A percentile compares a stretch with the other conserved stretches of the same genome.
Evolutionary conservation across 805 yeast genomes (phyloP).

Genomic region (Yamadazyma laniorum): DNA sequence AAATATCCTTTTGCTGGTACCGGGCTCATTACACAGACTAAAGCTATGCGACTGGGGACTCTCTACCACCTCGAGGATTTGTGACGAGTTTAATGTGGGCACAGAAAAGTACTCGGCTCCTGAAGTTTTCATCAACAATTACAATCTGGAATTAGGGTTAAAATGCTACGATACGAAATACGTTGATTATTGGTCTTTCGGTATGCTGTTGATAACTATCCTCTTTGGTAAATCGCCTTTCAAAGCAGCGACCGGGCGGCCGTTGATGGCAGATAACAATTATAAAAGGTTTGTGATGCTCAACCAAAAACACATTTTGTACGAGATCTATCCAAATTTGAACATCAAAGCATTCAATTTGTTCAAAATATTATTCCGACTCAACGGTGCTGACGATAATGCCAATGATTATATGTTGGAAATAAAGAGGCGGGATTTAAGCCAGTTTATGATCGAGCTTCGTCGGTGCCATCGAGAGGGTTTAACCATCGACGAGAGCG

Average conservation of each 20-base stretch:
- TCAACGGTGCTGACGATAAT: conserved; percentile 37
- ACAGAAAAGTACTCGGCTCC: conserved; percentile 64
- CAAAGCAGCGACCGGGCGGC: conserved; percentile 27
- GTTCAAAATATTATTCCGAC: conserved; percentile 39
- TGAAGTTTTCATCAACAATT: conserved; percentile 34
- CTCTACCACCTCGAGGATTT: conserved; percentile 40
- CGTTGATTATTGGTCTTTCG: conserved; percentile 58
- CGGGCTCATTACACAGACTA: conserved; percentile 39
- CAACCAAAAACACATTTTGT: conserved; percentile 39
- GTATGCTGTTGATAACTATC: conserved; percentile 48
- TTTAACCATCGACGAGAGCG: conserved; percentile 42
- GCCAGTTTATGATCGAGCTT: conserved; percentile 31
- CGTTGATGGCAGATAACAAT: conserved; percentile 38
- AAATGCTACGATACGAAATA: conserved; percentile 39
- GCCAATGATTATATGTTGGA: conserved; percentile 19
- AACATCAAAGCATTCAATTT: conserved; percentile 35
- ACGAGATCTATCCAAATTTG: conserved; percentile 48
- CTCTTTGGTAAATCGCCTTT: conserved; percentile 55
- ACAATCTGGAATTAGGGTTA: conserved; percentile 19
- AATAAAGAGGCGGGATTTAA: conserved; percentile 33
- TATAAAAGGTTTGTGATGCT: conserved; percentile 41
- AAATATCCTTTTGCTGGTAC: conserved; percentile 47
- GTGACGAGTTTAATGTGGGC: conserved; percentile 44
- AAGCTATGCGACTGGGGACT: conserved; percentile 78
- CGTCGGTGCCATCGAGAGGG: conserved; percentile 34